These are phyloP conservation scores for Leptographium flavum DNA, from an alignment of 2,329 filamentous ascomycete species.

Conservation along the genomic window DNA sequence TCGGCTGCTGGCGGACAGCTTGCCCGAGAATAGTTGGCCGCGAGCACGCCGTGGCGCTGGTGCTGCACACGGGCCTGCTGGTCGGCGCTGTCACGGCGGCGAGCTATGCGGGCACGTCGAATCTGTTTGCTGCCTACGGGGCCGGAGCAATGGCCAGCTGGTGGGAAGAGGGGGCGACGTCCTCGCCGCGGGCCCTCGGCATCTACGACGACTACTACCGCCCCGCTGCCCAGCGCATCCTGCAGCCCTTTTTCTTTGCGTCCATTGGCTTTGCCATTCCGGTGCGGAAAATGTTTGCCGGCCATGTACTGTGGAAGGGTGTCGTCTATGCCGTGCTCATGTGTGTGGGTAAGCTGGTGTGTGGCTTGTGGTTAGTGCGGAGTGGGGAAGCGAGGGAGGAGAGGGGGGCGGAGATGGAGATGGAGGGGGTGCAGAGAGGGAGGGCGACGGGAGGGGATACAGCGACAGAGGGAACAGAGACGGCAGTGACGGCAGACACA, in stretches of 20 bases:
- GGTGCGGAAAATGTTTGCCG: conserved; percentile 52
- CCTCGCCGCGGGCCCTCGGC: neutral
- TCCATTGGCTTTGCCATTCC: conserved; percentile 68
- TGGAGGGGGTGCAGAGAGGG: neutral
- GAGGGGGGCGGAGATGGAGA: no score
- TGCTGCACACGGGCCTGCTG: conserved; percentile 34
- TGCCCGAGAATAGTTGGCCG: no score
- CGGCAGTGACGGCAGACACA: no score
- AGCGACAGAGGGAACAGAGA: no score
- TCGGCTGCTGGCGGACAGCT: conserved; percentile 22
- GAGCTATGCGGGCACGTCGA: conserved; percentile 47
- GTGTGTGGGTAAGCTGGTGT: conserved; percentile 44
- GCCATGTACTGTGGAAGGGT: conserved; percentile 54
- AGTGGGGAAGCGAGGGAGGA: neutral
- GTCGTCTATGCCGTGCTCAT: conserved; percentile 60
- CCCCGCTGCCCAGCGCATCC: conserved; percentile 28
- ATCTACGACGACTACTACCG: conserved; percentile 27
- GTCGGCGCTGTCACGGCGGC: conserved; percentile 33
- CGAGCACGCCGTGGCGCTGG: conserved; percentile 22
- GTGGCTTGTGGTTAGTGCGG: conserved; percentile 35
- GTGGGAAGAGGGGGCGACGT: conserved; percentile 32
- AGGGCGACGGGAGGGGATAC: neutral
- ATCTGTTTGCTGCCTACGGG: conserved; percentile 48
- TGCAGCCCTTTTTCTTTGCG: conserved; percentile 63
- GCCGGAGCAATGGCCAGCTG: conserved; percentile 44